These are phyloP conservation scores for Pichia sp. DNA, from an alignment of 1,139 yeast species.

Conservation along the genomic window DNA sequence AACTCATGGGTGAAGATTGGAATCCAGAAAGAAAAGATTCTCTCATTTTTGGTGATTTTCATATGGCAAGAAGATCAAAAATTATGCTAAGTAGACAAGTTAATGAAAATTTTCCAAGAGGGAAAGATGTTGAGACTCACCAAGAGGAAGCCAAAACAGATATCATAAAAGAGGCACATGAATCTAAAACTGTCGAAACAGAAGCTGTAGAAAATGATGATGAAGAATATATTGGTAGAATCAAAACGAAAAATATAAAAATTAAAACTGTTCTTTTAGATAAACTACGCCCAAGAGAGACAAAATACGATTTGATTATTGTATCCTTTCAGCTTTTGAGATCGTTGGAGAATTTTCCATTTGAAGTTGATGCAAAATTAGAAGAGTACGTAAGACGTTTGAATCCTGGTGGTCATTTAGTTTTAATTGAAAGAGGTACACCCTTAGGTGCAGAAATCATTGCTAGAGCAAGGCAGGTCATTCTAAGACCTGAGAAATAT, in stretches of 20 bases:
- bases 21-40: constrained; percentile 62
- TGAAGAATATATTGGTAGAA: constrained; percentile 41
- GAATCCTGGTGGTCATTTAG: constrained; percentile 71
- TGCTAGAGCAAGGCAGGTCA: constrained; percentile 84
- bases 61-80: constrained; percentile 78
- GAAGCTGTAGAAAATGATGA: constrained; percentile 12
- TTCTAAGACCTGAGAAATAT: constrained; percentile 74
- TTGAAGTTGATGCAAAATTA: constrained; percentile 65
- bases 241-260: constrained; percentile 49
- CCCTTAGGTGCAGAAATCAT: constrained; percentile 83
- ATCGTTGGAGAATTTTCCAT: constrained; percentile 55
- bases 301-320: constrained; percentile 72
- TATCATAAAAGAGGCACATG: constrained; percentile 1
- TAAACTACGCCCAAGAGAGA: constrained; percentile 36
- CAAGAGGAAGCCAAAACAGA: constrained; percentile 33
- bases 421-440: constrained; percentile 81
- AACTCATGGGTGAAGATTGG: constrained; percentile 60
- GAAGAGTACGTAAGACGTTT: constrained; percentile 54
- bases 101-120: constrained; percentile 38
- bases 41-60: constrained; percentile 62
- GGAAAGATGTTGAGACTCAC: constrained; percentile 16
- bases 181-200: neutral
- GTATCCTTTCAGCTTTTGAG: constrained; percentile 73
- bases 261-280: constrained; percentile 49
- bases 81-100: constrained; percentile 64